These are phyloP conservation scores for Immersiella caudata DNA, from an alignment of 495 filamentous ascomycete genomes.

Conservation along the genomic window DNA sequence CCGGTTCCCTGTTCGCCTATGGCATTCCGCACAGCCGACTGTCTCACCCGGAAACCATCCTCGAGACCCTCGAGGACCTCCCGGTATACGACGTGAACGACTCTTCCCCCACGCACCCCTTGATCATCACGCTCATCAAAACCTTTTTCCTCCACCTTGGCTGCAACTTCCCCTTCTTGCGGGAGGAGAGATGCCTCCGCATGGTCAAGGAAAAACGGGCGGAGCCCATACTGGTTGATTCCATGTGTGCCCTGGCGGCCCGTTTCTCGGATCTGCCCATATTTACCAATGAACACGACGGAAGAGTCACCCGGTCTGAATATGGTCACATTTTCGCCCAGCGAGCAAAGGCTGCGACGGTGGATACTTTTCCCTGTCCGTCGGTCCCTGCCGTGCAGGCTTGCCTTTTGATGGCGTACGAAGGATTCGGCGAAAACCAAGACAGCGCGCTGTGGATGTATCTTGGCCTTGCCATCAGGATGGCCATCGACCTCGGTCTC, in stretches of 20 bases:
- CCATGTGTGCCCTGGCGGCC: slow-evolving; percentile 77
- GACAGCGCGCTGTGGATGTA: slow-evolving; percentile 93
- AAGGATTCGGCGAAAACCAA: slow-evolving; percentile 81
- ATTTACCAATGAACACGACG: slow-evolving; percentile 59
- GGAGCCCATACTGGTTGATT: slow-evolving; percentile 86
- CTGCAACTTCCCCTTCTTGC: slow-evolving; percentile 81
- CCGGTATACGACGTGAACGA: slow-evolving; percentile 79
- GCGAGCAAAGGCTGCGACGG: slow-evolving; percentile 70
- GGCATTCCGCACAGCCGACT: slow-evolving; percentile 20
- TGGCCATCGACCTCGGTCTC: slow-evolving; percentile 82
- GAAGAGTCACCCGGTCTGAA: slow-evolving; percentile 56
- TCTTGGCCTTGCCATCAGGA: slow-evolving; percentile 78
- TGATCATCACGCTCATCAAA: slow-evolving; percentile 74
- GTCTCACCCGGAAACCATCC: slow-evolving; percentile 47
- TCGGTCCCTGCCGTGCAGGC: slow-evolving; percentile 79
- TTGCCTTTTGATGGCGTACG: slow-evolving; percentile 78
- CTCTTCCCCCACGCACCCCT: slow-evolving; percentile 63
- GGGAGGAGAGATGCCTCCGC: slow-evolving; percentile 66
- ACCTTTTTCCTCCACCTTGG: slow-evolving; percentile 78
- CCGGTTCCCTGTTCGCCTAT: slow-evolving; percentile 32
- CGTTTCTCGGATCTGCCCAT: slow-evolving; percentile 75
- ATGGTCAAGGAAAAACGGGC: slow-evolving; percentile 74
- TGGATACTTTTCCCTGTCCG: slow-evolving; percentile 77
- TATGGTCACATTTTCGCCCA: slow-evolving; percentile 77
- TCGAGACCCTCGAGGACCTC: slow-evolving; percentile 64